Base-by-base conservation (phyloP, 2,329 filamentous ascomycete species). In the Fusarium nurragi region DNA sequence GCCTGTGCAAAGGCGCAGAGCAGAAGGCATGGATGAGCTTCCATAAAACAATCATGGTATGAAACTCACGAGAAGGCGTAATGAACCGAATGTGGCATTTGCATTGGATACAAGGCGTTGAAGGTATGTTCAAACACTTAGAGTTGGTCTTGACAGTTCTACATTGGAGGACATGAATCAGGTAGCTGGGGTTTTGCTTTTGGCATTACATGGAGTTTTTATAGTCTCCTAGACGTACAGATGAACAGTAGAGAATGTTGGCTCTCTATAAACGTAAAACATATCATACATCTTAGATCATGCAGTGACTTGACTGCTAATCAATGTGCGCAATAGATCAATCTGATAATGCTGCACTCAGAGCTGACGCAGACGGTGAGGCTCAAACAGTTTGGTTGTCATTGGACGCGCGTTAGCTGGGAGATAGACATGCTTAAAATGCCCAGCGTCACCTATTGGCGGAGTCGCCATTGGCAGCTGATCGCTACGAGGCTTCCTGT, bases 41-140 rank as follows among this genome's bases (percentile, higher is more conserved):
- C 7, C 16, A 47, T 36, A 37, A 46, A 40, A 45, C 21, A 28
- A 32, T 11, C 12, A 39, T 51, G 54, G 13, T 36, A 49, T 25
- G 49, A 47, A 36, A 34, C 18, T 34, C 40, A 64, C 19, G 48
- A 47, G 22, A 43, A 43, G 39, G 55, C 39, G 54, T 51, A 52
- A 39, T 45, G 45, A 50, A 52, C 58, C 18, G 51, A 46, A 30
- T 34, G 46, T 18, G 48, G 55, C 18, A 60, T 54, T 40, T 62
- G 54, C 54, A 67, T 67, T 67, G 64, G 64, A 54, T 57, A 67
- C 21, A 67, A n/a, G 64, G 64, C 64, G 64, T 67, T 67, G 26
- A 49, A 25, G 45, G 64, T 16, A 37, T 14, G 13, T 25, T 39
- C 37, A 59, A 36, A 36, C 48, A 54, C 64, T 52, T 43, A 23